A percentile compares a stretch with the other conserved stretches of the same genome.
phyloP scores from a whole-genome alignment of 2,329 filamentous ascomycete genomes.

The Fusarium pininemorale region DNA sequence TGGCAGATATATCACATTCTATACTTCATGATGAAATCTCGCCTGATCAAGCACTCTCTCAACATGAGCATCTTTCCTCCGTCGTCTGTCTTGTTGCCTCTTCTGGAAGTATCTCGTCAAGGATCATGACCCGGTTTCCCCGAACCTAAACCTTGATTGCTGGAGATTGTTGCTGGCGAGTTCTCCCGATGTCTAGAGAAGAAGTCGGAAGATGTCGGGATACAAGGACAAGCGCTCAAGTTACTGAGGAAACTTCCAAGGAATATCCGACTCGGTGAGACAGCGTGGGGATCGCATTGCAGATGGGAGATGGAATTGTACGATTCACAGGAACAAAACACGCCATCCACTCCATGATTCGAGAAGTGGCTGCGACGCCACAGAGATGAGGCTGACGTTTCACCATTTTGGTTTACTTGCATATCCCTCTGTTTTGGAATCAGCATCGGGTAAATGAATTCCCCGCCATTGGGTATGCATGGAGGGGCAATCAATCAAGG shows the following conservation, averaged over 20 bases:
- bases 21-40: constrained; percentile 10
- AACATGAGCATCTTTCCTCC: not conserved
- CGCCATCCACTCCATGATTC: constrained; percentile 31
- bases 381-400: not conserved
- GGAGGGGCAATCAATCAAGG: constrained; percentile 37
- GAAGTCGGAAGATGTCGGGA: constrained; percentile 19
- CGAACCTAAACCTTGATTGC: constrained; percentile 16
- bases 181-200: not conserved
- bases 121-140: constrained; percentile 19
- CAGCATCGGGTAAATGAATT: constrained; percentile 9
- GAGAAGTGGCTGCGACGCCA: constrained; percentile 4
- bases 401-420: not conserved
- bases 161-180: constrained; percentile 8
- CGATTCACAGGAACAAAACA: constrained; percentile 32
- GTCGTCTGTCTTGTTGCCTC: constrained; percentile 16
- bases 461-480: constrained; percentile 35
- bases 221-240: not conserved
- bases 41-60: not conserved
- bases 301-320: constrained; percentile 30
- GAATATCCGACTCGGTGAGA: constrained; percentile 21
- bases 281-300: constrained; percentile 22
- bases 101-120: constrained; percentile 8
- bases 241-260: constrained; percentile 9
- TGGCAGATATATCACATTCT: not conserved
- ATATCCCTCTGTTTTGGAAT: constrained; percentile 1